phyloP scores from a whole-genome alignment of 129 eudicot species.

The Centrapalus pauciflorus region DNA sequence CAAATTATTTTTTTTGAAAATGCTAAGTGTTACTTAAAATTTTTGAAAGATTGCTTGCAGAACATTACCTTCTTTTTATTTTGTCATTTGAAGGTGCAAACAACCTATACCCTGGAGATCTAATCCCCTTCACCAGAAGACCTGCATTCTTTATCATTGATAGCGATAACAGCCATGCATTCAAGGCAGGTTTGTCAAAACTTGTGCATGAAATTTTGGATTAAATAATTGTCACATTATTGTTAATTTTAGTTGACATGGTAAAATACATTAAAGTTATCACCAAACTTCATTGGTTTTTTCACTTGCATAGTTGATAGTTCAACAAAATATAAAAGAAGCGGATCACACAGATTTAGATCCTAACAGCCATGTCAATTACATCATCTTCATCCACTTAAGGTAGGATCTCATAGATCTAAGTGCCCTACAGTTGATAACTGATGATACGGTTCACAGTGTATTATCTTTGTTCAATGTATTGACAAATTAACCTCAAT shows the following conservation, averaged over 20 bases:
- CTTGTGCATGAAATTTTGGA: constrained; percentile 19
- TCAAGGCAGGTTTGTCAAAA: constrained; percentile 99
- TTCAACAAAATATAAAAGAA: too few relatives aligned
- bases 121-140: constrained; percentile 87
- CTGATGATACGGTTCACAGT: too few relatives aligned
- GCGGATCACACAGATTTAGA: too few relatives aligned
- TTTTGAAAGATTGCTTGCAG: not conserved
- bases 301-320: too few relatives aligned
- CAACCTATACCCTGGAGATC: constrained; percentile 73
- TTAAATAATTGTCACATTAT: not conserved
- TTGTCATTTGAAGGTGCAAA: constrained; percentile 65
- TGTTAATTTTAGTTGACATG: not conserved
- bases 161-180: constrained; percentile 95
- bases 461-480: too few relatives aligned
- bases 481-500: too few relatives aligned
- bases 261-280: too few relatives aligned
- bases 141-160: constrained; percentile 89
- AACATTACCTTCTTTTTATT: not conserved
- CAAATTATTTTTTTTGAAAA: not conserved
- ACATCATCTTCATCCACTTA: too few relatives aligned
- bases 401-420: too few relatives aligned
- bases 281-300: too few relatives aligned
- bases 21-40: not conserved
- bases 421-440: too few relatives aligned
- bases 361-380: too few relatives aligned